Evolutionary conservation across 257 asterid species (phyloP).

Genomic region (Capsicum chinense): DNA sequence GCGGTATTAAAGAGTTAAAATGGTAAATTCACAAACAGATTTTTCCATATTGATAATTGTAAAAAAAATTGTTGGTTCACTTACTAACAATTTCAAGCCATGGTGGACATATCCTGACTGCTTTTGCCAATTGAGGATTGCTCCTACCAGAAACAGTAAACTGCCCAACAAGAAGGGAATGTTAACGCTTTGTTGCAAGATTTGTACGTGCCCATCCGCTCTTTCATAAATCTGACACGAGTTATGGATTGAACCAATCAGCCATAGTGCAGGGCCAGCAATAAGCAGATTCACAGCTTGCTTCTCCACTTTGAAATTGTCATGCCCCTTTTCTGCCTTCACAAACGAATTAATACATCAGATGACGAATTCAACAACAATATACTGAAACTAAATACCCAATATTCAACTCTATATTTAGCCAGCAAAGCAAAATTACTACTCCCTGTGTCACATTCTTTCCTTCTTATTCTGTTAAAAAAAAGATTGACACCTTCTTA

Average conservation of each 20-base stretch:
- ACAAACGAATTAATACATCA: background rate
- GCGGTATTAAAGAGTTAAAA: background rate
- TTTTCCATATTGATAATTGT: background rate
- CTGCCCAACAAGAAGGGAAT: constrained; percentile 80
- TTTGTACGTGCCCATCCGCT: constrained; percentile 77
- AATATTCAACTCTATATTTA: background rate
- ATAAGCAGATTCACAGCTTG: constrained; percentile 65
- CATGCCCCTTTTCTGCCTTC: constrained; percentile 63
- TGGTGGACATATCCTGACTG: constrained; percentile 48
- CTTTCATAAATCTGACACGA: constrained; percentile 91
- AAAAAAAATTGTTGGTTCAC: background rate
- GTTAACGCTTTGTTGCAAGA: constrained; percentile 71
- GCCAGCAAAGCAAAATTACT: background rate
- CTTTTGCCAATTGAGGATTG: constrained; percentile 56
- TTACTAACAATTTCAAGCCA: constrained; percentile 62
- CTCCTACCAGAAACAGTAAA: constrained; percentile 65
- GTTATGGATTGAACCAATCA: constrained; percentile 80
- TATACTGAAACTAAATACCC: background rate
- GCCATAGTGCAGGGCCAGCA: constrained; percentile 81
- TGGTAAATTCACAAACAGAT: background rate
- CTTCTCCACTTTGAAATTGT: constrained; percentile 45
- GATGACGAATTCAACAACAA: background rate
- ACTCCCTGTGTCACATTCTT: background rate
- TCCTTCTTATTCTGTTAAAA: background rate
- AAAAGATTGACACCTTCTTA: background rate